Base-by-base conservation (phyloP, 495 filamentous ascomycete genomes). In the Oidiodendron maius region DNA sequence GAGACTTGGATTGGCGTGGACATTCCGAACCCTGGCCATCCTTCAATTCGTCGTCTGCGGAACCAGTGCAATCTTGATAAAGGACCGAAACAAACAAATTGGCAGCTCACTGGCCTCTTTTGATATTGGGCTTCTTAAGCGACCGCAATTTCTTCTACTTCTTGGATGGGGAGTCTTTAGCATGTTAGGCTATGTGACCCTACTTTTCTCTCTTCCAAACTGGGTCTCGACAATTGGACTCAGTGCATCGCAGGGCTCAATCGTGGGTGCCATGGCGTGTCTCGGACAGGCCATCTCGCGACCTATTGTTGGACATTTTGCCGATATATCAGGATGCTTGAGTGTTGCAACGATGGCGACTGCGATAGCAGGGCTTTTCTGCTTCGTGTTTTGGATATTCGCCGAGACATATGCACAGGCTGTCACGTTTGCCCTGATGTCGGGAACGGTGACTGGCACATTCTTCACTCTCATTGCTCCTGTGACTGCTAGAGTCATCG, bases 221-320 rank as follows among this genome's bases (percentile, higher is more conserved):
- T 86, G 80, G 57, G 81, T 79, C 1, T 55, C 57, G 17, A 69
- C 67, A 4, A 68, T 83, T 26, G 81, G 82, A 0, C 61, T 86
- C n/a, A 70, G 59, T 15, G 63, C 75, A 6, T 61, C 69, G 25
- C 82, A 88, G 61, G 82, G 74, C 2, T 74, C 77, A 34, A 65
- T 83, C 44, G 69, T 86, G 26, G 75, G 72, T 4, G 84, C 84
- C 0, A 51, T 87, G 18, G 58, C 86, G 48, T 86, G 83, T 52
- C 52, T 83, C 15, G 80, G 80, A 2, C 71, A 76, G 58, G 74
- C 65, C 0, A 53, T 85, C 23, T 82, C 83, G 4, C 62, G 83
- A 6, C 82, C 80, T 15, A 53, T 76, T 1, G 69, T 84, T 1
- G 84, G 84, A 0, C 75, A 76, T 48, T 67, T 73, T 50, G 78